phyloP scores from a whole-genome alignment of 805 yeast genomes.

The Kodamaea kakaduensis region DNA sequence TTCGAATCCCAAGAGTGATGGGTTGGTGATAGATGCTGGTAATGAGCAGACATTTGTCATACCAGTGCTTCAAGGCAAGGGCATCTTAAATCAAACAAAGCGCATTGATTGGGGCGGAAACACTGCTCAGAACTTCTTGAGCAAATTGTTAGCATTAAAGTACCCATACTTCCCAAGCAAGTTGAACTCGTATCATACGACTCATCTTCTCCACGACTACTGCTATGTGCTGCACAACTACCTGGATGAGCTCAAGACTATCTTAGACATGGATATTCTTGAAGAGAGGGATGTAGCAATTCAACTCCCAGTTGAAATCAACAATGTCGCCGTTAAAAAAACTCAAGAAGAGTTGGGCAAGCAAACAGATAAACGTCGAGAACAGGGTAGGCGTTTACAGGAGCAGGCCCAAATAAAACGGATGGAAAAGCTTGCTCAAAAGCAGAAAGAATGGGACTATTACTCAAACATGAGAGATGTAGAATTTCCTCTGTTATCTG shows the following conservation, averaged over 20 bases:
- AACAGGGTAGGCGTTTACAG: conserved; percentile 83
- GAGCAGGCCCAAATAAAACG: conserved; percentile 88
- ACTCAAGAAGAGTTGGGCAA: conserved; percentile 75
- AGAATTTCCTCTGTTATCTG: conserved; percentile 42
- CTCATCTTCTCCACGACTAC: conserved; percentile 64
- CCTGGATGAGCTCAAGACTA: conserved; percentile 52
- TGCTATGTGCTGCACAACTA: conserved; percentile 76
- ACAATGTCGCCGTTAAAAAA: conserved; percentile 61
- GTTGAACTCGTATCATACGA: conserved; percentile 58
- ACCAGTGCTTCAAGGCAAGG: conserved; percentile 73
- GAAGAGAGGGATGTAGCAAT: conserved; percentile 69
- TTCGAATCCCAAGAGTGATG: conserved; percentile 44
- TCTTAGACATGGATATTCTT: conserved; percentile 58
- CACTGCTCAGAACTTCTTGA: conserved; percentile 61
- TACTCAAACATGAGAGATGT: conserved; percentile 56
- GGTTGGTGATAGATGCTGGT: conserved; percentile 80
- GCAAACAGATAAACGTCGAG: conserved; percentile 76
- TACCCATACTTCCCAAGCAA: conserved; percentile 90
- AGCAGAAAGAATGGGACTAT: conserved; percentile 75
- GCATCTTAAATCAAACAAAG: conserved; percentile 63
- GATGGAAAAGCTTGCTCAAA: conserved; percentile 71
- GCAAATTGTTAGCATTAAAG: conserved; percentile 63
- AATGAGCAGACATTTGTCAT: conserved; percentile 77
- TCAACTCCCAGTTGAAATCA: conserved; percentile 71
- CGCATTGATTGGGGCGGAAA: conserved; percentile 92